Base-by-base conservation (phyloP, 192 early-diverging fungal genomes). In the Coemansia sp. region DNA sequence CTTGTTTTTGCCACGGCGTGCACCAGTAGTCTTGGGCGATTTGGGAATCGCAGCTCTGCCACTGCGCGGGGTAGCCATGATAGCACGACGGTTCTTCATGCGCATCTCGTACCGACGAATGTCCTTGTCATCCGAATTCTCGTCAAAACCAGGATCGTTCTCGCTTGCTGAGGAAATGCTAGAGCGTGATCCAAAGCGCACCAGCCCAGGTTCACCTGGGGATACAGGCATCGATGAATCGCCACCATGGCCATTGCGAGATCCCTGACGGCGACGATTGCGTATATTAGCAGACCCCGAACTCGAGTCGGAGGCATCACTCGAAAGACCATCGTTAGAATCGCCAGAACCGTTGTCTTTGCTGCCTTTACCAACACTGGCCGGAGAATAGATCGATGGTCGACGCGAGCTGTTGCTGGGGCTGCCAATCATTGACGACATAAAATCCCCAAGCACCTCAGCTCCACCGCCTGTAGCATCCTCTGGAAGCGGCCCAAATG, bases 31-130 rank as follows among this genome's bases (percentile, higher is more conserved):
- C 19, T 43, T 63, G 19, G 32, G 59, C 13, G 64, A 60, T 59
- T 61, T 63, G 54, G 43, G 23, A 33, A 42, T 41, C n/a, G 22
- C 57, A 32, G 34, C 42, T 43, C 52, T 46, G 42, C 62, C 65
- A 22, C 53, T 40, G 42, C 66, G 71, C 29, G 66, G 70, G 2
- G 70, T 69, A 10, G 68, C 48, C 66, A 70, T 54, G 20, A 48
- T 45, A 11, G 73, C 63, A 13, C 66, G 69, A 1, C 69, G 73
- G 46, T 63, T 71, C 23, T 52, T 61, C 48, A 72, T 67, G 25
- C 78, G 69, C 61, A 63, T 66, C 69, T 75, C 73, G 15, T 74
- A 71, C 0, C 73, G 49, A 7, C 62, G 69, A 19, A 81, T 81
- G 17, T 66, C 76, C n/a, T 46, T 41, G n/a, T 67, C 73, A 13